Base-by-base conservation (phyloP, 2,329 filamentous ascomycete genomes). In the Fusarium sp. region DNA sequence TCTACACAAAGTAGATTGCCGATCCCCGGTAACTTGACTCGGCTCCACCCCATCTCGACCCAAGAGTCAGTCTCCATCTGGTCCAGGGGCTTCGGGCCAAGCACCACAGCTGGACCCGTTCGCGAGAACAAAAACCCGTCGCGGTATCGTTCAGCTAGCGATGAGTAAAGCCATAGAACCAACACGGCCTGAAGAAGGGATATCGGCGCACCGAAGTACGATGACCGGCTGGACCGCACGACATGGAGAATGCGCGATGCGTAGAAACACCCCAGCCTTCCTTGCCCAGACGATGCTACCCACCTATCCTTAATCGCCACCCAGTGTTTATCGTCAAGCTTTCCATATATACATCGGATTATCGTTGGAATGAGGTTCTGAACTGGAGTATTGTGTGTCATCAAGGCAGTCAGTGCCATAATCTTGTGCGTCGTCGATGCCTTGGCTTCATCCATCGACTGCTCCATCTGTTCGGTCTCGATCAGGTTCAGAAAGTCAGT, bases 201-300 rank as follows among this genome's bases (percentile, higher is more conserved):
- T 1, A 63, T 30, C 0, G 58, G 57, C 6, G 47, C 54, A 4
- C 69, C 65, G 20, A 71, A 71, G 26, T 71, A 36, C 22, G 60
- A 60, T 26, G 55, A 66, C 18, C 68, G 50, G 36, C 59, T 69
- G 3, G 60, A 69, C 2, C 60, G 65, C 5, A 71, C 65, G 1
- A 53, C 30, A 3, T 71, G 55, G 5, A 71, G 38, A 17, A 71
- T 65, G 5, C 69, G 41, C 8, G 69, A 28, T 2, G 61, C 69
- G n/a, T 69, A 62, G 36, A 70, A 69, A 36, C 69, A 72, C 17
- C 60, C 69, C 1, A 72, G 39, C 22, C 69, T 66, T 32, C 66
- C 66, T 47, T 72, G 66, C 4, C 59, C 39, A 13, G 60, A 30
- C 3, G 38, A 22, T 1, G 3, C 57, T 17, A 36, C 59, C 66